A percentile compares a stretch with the other conserved stretches of the same genome.
These are phyloP conservation scores for Penicillium concentricum DNA, from an alignment of 2,329 filamentous ascomycete genomes.

Conservation along the genomic window DNA sequence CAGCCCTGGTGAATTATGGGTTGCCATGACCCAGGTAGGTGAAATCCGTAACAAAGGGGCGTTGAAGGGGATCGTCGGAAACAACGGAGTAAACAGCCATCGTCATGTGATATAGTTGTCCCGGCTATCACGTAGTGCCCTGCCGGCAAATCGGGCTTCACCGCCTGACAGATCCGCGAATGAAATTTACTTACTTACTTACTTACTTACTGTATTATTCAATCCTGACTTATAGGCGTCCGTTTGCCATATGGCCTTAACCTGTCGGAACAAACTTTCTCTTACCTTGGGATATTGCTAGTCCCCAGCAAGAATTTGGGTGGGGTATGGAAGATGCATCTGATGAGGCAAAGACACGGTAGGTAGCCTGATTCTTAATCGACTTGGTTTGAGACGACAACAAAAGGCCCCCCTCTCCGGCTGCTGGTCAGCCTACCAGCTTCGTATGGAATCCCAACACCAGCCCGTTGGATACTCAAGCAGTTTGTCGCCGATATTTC, in stretches of 20 bases:
- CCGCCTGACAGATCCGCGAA: no score
- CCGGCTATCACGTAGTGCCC: background rate
- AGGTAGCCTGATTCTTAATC: background rate
- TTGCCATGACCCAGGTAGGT: no score
- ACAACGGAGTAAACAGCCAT: background rate
- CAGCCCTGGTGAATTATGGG: no score
- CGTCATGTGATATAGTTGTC: background rate
- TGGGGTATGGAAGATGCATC: background rate
- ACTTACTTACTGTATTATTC: no score
- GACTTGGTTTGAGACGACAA: background rate
- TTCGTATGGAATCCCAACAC: background rate
- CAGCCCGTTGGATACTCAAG: background rate
- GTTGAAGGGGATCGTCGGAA: no score
- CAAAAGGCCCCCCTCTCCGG: background rate
- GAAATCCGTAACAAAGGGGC: no score
- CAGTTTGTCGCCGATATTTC: background rate
- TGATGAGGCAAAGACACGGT: background rate
- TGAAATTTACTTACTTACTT: no score
- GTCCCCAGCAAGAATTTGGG: background rate
- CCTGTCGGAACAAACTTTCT: no score
- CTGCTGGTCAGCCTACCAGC: background rate
- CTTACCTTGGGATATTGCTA: no score
- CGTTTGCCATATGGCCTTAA: background rate
- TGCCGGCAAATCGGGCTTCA: no score
- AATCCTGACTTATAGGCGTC: background rate